These are phyloP conservation scores for Populus tremula DNA, from an alignment of 345 rosid genomes.

Conservation along the genomic window DNA sequence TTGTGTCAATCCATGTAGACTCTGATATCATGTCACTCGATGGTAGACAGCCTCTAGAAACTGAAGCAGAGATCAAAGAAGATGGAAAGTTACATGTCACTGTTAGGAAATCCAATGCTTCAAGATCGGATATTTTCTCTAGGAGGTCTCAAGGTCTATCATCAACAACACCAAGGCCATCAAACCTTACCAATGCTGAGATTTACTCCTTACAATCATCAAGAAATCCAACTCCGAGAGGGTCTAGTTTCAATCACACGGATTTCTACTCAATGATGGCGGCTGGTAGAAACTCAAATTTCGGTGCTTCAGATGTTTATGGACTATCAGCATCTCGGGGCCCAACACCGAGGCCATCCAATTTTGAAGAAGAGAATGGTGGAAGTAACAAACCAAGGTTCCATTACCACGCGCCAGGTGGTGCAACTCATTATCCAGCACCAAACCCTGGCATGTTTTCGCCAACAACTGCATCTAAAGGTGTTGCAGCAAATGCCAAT, in stretches of 20 bases:
- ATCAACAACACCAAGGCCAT: slow-evolving; percentile 76
- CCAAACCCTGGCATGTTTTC: slow-evolving; percentile 97
- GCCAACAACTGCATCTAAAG: slow-evolving; percentile 44
- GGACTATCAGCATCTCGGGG: slow-evolving; percentile 65
- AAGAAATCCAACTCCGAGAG: slow-evolving; percentile 77
- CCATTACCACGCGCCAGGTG: slow-evolving; percentile 39
- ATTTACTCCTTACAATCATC: slow-evolving; percentile 85
- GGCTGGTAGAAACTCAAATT: slow-evolving; percentile 75
- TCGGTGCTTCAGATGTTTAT: slow-evolving; percentile 63
- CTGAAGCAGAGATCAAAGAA: slow-evolving; percentile 78
- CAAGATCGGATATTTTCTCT: slow-evolving; percentile 61
- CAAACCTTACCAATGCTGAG: slow-evolving; percentile 90
- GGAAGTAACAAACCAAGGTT: slow-evolving; percentile 44
- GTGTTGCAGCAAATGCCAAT: slow-evolving; percentile 20
- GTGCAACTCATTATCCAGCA: slow-evolving; percentile 74
- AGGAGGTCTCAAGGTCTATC: slow-evolving; percentile 54
- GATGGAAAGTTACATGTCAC: slow-evolving; percentile 93
- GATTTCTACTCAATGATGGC: slow-evolving; percentile 91
- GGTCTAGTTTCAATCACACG: slow-evolving; percentile 81
- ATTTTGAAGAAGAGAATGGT: slow-evolving; percentile 70
- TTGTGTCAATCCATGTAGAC: slow-evolving; percentile 83
- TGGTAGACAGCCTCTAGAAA: slow-evolving; percentile 69
- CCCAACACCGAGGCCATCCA: slow-evolving; percentile 81
- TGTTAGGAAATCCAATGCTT: slow-evolving; percentile 80
- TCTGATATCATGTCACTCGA: slow-evolving; percentile 87